Evolutionary conservation across 2,329 filamentous ascomycete genomes (phyloP).

Genomic region (Beauveria sp.): DNA sequence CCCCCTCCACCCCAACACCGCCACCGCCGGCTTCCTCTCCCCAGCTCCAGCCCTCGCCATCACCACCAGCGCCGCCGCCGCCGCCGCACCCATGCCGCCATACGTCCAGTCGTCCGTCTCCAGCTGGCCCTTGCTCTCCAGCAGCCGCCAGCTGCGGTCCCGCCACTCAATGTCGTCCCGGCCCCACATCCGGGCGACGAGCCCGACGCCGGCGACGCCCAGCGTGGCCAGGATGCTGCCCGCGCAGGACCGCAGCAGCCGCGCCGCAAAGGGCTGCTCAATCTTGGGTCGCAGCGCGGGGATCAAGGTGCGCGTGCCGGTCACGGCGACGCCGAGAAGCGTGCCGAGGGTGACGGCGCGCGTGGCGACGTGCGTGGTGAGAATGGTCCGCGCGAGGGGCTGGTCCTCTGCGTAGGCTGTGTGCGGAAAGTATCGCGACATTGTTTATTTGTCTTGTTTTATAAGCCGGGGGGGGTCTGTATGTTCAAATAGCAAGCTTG

Average conservation of each 20-base stretch:
- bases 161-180: constrained; percentile 55
- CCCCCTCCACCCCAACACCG: constrained; percentile 30
- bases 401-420: constrained; percentile 57
- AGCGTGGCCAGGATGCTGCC: constrained; percentile 37
- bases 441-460: constrained; percentile 17
- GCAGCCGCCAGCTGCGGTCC: constrained; percentile 54
- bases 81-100: constrained; percentile 31
- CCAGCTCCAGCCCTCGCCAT: constrained; percentile 17
- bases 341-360: constrained; percentile 47
- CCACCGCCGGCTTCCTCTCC: constrained; percentile 11
- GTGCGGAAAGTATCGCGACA: constrained; percentile 51
- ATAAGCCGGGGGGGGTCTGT: not conserved
- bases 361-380: constrained; percentile 51
- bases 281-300: constrained; percentile 20
- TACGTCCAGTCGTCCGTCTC: constrained; percentile 49
- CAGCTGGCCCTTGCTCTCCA: constrained; percentile 50
- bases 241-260: constrained; percentile 38
- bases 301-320: constrained; percentile 24
- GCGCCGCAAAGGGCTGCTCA: constrained; percentile 19
- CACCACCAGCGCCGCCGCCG: constrained; percentile 23
- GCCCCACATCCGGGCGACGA: constrained; percentile 45
- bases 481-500: no score
- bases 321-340: constrained; percentile 36
- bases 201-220: constrained; percentile 34
- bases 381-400: constrained; percentile 43